Evolutionary conservation across 2,329 filamentous ascomycete species (phyloP).

Genomic region (Apiospora kogelbergensis): DNA sequence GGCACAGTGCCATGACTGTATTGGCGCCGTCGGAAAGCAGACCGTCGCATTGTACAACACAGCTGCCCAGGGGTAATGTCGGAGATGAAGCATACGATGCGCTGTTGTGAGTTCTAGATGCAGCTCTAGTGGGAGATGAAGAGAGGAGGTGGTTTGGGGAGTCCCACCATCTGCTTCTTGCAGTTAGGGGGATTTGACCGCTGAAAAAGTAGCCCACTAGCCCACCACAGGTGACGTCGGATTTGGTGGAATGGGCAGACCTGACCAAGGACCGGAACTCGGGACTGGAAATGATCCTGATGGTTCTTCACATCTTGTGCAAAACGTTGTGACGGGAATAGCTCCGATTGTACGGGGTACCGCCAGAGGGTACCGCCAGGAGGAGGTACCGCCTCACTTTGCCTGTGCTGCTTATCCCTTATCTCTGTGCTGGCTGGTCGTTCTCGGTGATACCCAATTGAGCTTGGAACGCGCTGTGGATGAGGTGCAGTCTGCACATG

Average conservation of each 20-base stretch:
- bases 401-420: background rate
- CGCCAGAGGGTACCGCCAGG: too few species aligned
- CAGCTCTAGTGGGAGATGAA: background rate
- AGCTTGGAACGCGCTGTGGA: background rate
- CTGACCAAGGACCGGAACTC: background rate
- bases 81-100: background rate
- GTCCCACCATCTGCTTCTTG: background rate
- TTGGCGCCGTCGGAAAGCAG: background rate
- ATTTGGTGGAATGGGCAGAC: background rate
- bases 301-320: background rate
- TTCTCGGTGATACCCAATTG: conserved; percentile 7
- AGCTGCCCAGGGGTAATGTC: background rate
- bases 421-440: background rate
- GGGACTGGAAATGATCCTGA: background rate
- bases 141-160: conserved; percentile 1
- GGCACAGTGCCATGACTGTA: background rate
- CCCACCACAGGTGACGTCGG: background rate
- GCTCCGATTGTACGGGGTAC: background rate
- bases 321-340: background rate
- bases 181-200: background rate
- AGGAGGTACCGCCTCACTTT: background rate
- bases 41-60: background rate
- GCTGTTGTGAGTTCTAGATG: background rate
- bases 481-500: background rate
- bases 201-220: background rate